These are phyloP conservation scores for Alternaria sp. DNA, from an alignment of 2,329 filamentous ascomycete genomes.

Conservation along the genomic window DNA sequence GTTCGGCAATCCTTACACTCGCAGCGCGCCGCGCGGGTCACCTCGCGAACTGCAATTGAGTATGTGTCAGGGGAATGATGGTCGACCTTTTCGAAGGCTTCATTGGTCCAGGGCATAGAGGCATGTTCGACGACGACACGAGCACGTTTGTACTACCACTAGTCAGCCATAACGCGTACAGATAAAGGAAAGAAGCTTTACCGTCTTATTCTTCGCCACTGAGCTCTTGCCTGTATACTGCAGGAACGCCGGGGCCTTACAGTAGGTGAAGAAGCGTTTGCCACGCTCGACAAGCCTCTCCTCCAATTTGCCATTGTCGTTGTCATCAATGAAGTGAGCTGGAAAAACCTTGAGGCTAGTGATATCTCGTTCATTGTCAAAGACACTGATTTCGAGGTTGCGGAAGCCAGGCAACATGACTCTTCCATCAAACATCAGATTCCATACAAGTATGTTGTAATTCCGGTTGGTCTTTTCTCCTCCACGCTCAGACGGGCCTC, in stretches of 20 bases:
- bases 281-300: not conserved
- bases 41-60: too few species aligned
- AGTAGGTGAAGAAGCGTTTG: not conserved
- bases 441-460: too few species aligned
- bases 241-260: not conserved
- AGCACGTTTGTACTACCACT: not conserved
- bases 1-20: not conserved
- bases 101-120: fast-evolving
- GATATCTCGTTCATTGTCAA: not conserved
- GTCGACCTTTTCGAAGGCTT: too few species aligned
- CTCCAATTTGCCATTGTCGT: too few species aligned
- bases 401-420: too few species aligned
- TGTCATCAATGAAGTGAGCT: too few species aligned
- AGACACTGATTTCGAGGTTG: not conserved
- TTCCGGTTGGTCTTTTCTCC: too few species aligned
- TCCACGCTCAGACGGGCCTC: too few species aligned
- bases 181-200: fast-evolving
- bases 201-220: too few species aligned
- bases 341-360: not conserved
- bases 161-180: too few species aligned
- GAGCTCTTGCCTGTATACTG: not conserved
- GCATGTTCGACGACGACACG: not conserved
- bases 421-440: too few species aligned
- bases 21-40: not conserved
- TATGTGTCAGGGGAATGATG: too few species aligned